These are phyloP conservation scores for Zygnema circumcarinatum DNA, from an alignment of 139 green algal species.

Conservation along the genomic window DNA sequence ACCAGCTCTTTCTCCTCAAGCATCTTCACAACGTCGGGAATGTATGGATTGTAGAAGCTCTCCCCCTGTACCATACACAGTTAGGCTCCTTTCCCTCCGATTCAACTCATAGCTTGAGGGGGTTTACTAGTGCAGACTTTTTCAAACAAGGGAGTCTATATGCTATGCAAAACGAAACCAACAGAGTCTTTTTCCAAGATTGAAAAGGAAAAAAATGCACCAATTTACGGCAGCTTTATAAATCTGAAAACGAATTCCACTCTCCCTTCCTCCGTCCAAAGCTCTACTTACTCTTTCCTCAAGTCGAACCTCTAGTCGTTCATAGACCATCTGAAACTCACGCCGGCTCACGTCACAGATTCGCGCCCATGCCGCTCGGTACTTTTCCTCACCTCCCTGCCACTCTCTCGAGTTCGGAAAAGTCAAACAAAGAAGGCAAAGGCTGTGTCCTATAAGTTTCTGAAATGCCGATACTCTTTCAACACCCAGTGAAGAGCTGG, in stretches of 20 bases:
- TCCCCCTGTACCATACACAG: slow-evolving; percentile 87
- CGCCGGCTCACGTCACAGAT: slow-evolving; percentile 90
- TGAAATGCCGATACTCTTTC: too few relatives aligned
- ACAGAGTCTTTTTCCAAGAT: too few relatives aligned
- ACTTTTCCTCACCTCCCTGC: slow-evolving; percentile 73
- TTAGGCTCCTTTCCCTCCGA: slow-evolving; percentile 71
- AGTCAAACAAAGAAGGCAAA: slow-evolving; percentile 7
- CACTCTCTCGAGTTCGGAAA: background rate
- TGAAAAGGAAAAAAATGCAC: too few relatives aligned
- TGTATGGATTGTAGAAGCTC: slow-evolving; percentile 95
- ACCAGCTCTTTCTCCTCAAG: slow-evolving; percentile 76
- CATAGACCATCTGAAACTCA: slow-evolving; percentile 92
- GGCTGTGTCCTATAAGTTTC: too few relatives aligned
- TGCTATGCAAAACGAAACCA: too few relatives aligned
- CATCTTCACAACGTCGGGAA: slow-evolving; percentile 80
- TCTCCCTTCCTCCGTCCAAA: too few relatives aligned
- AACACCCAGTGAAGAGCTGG: too few relatives aligned
- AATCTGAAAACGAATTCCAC: too few relatives aligned
- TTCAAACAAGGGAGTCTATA: slow-evolving; percentile 1
- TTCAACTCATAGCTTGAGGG: background rate
- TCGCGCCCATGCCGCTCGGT: slow-evolving; percentile 77
- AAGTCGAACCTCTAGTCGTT: slow-evolving; percentile 80
- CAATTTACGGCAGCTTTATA: too few relatives aligned
- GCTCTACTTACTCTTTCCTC: slow-evolving; percentile 60
- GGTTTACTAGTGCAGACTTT: slow-evolving; percentile 8